phyloP scores from a whole-genome alignment of 2,329 filamentous ascomycete species.

The Monosporascus sp. region DNA sequence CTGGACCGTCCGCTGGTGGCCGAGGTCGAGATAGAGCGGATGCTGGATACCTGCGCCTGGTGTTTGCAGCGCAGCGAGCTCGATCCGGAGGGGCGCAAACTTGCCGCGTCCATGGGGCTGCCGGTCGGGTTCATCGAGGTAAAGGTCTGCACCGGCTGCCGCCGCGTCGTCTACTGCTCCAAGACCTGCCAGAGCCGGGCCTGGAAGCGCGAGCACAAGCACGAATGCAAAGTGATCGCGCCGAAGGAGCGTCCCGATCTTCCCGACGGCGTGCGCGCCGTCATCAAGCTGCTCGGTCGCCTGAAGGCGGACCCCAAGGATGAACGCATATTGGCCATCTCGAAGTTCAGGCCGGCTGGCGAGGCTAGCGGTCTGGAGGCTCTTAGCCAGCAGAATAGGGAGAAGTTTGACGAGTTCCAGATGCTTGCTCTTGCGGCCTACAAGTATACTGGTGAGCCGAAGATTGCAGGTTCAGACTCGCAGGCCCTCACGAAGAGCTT shows the following conservation, averaged over 20 bases:
- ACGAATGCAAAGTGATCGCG: conserved; percentile 22
- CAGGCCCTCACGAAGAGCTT: conserved; percentile 11
- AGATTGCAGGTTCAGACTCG: conserved; percentile 8
- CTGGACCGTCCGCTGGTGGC: conserved; percentile 20
- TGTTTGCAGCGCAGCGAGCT: conserved; percentile 20
- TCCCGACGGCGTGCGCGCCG: conserved; percentile 15
- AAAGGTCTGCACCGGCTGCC: conserved; percentile 20
- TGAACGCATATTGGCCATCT: conserved; percentile 9
- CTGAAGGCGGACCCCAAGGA: conserved; percentile 13
- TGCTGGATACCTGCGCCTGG: conserved; percentile 23
- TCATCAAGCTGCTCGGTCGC: conserved; percentile 20
- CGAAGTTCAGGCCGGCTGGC: conserved; percentile 14
- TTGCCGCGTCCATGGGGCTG: conserved; percentile 19
- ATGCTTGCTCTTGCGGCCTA: conserved; percentile 16
- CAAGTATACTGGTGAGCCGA: conserved; percentile 15
- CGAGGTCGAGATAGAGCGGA: conserved; percentile 16
- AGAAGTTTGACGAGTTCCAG: conserved; percentile 15
- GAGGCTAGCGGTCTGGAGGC: conserved; percentile 8
- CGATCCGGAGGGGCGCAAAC: conserved; percentile 10
- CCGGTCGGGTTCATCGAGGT: conserved; percentile 16
- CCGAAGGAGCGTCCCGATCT: conserved; percentile 14
- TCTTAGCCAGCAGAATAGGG: conserved; percentile 10
- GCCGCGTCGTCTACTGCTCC: conserved; percentile 20
- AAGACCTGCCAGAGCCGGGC: conserved; percentile 21
- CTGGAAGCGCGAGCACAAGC: conserved; percentile 25